Conservation (phyloP, 495 filamentous ascomycete genomes). For the Stereocaulon alpinum region DNA sequence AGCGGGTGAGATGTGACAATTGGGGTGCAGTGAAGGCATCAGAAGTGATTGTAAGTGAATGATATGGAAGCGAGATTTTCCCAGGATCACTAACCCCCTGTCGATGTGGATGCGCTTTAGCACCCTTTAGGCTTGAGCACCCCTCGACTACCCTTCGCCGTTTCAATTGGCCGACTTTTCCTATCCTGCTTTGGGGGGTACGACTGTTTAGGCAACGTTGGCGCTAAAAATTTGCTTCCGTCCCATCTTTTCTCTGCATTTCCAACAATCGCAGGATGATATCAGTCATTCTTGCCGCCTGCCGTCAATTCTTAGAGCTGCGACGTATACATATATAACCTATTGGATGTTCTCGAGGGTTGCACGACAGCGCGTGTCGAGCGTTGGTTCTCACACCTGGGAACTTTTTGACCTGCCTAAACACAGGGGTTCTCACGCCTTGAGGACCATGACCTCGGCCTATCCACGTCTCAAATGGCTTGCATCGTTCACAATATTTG, state of each 20-base stretch:
- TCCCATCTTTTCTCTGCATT: not conserved
- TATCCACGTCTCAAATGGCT: not conserved
- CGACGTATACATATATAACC: not conserved
- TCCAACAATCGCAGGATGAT: not conserved
- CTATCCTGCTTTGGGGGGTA: not conserved
- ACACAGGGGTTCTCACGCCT: not conserved
- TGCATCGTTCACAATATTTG: not conserved
- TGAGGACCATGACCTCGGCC: not conserved
- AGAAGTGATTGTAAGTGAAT: not conserved
- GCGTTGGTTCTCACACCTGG: not conserved
- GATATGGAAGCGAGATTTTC: no score
- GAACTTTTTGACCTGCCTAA: not conserved
- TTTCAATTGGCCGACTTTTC: not conserved
- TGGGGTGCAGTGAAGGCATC: not conserved
- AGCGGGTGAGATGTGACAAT: not conserved
- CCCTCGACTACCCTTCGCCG: not conserved
- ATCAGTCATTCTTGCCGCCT: not conserved
- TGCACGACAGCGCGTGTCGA: slow-evolving; percentile 1
- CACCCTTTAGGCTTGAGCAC: not conserved
- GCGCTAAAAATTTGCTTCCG: not conserved
- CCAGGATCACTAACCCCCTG: not conserved
- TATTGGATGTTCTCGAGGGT: slow-evolving; percentile 1
- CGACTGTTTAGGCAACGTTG: no score
- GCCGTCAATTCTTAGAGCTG: not conserved
- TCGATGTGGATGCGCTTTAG: not conserved